These are phyloP conservation scores for Pulicaria dysenterica DNA, from an alignment of 129 eudicot species.

Conservation along the genomic window DNA sequence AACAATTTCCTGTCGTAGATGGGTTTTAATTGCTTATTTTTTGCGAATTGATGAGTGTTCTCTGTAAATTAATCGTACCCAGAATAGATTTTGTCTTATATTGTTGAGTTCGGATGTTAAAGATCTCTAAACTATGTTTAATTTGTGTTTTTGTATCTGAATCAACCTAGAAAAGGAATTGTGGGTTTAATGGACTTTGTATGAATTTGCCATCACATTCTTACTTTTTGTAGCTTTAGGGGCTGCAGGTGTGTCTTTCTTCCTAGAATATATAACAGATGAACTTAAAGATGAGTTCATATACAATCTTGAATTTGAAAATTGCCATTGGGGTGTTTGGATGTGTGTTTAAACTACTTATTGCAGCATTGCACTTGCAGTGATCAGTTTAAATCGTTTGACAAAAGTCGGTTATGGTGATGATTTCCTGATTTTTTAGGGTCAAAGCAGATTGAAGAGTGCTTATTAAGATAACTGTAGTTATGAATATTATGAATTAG, in stretches of 20 bases:
- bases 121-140: too few species aligned
- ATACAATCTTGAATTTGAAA: neutral
- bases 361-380: neutral
- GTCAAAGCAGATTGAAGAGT: neutral
- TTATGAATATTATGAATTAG: neutral
- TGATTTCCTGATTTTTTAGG: neutral
- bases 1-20: neutral
- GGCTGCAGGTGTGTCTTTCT: neutral
- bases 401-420: too few species aligned
- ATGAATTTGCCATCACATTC: neutral
- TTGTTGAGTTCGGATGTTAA: too few species aligned
- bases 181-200: neutral
- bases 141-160: neutral
- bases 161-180: slow-evolving; percentile 1
- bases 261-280: neutral
- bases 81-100: too few species aligned
- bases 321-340: too few species aligned
- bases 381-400: too few species aligned
- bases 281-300: neutral
- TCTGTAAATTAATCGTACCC: neutral
- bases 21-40: neutral
- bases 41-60: neutral
- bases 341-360: neutral
- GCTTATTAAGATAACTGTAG: neutral
- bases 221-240: neutral